Base-by-base conservation (phyloP, 352 stramenopile genomes). In the Poterioochromonas sp. region DNA sequence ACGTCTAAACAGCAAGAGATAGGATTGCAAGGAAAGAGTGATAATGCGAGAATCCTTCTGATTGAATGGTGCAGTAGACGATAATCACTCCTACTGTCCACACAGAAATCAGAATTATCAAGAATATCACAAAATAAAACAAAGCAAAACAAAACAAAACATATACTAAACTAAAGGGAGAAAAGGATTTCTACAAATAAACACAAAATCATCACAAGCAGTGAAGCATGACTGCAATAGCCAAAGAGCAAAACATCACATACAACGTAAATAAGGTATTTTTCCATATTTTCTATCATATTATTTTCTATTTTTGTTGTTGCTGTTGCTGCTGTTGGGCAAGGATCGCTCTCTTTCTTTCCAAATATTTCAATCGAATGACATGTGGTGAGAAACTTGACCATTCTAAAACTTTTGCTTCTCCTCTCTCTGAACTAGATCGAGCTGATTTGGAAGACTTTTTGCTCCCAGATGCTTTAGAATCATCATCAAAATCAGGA, bases 321-420 rank as follows among this genome's bases (percentile, higher is more conserved):
- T n/a, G n/a, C n/a, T n/a, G n/a, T n/a, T n/a, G n/a, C n/a, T n/a
- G n/a, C n/a, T n/a, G n/a, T n/a, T n/a, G n/a, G n/a, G n/a, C n/a
- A n/a, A n/a, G n/a, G 44, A 53, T 20, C 8, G 44, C 8, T 53
- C 20, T 8, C 20, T 53, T 53, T 8, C 44, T 53, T 20, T 8
- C 26, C 29, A 68, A 68, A 39, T 68, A 68, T 12, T 68, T 15
- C 58, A 29, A 11, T 32, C 58, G 12, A 35, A 68, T 68, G 8
- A 68, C 58, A 32, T 5, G 5, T 18, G 58, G 58, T 15, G 26
- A 18, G 34, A 68, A 68, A 8, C 5, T 29, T 18, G 29, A 29
- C 58, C 58, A 68, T 39, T 68, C 58, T 26, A 68, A 68, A 11
- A 68, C 58, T 39, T 68, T 68, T 32, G 58, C 58, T 29, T 68